A percentile compares a stretch with the other conserved stretches of the same genome.
Conservation (phyloP, 2,329 filamentous ascomycete genomes). For the Penicillium sp. region DNA sequence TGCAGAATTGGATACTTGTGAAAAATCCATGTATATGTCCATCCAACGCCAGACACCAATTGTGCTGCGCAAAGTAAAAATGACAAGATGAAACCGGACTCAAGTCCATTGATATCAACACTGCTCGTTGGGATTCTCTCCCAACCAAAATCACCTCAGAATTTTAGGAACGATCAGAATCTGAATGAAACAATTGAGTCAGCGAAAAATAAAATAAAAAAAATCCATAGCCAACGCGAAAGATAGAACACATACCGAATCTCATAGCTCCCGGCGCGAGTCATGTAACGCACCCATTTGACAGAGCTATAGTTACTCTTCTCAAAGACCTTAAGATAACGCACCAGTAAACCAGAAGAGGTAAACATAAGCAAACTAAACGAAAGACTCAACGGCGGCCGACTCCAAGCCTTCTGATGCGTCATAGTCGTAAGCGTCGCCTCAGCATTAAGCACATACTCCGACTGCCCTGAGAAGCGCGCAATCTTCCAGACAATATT, state of each 20-base stretch:
- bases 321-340: slow-evolving; percentile 98
- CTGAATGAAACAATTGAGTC: neutral
- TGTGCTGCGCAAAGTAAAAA: slow-evolving; percentile 16
- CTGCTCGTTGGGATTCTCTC: neutral
- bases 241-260: slow-evolving; percentile 61
- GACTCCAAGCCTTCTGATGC: slow-evolving; percentile 94
- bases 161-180: slow-evolving; percentile 6
- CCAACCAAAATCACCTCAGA: neutral
- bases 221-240: neutral
- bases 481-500: slow-evolving; percentile 99
- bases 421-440: slow-evolving; percentile 95
- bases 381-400: slow-evolving; percentile 85
- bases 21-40: slow-evolving; percentile 13
- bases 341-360: slow-evolving; percentile 82
- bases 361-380: slow-evolving; percentile 99
- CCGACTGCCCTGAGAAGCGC: slow-evolving; percentile 95
- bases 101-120: slow-evolving; percentile 1
- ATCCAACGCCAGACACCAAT: slow-evolving; percentile 28
- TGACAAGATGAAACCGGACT: slow-evolving; percentile 3
- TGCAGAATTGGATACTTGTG: neutral
- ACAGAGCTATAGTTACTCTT: slow-evolving; percentile 99
- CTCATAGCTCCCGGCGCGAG: slow-evolving; percentile 93
- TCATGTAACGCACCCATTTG: slow-evolving; percentile 99
- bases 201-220: neutral
- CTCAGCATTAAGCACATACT: slow-evolving; percentile 92